Evolutionary conservation across 805 yeast species (phyloP).

Genomic region (Wickerhamiella alocasiicola): DNA sequence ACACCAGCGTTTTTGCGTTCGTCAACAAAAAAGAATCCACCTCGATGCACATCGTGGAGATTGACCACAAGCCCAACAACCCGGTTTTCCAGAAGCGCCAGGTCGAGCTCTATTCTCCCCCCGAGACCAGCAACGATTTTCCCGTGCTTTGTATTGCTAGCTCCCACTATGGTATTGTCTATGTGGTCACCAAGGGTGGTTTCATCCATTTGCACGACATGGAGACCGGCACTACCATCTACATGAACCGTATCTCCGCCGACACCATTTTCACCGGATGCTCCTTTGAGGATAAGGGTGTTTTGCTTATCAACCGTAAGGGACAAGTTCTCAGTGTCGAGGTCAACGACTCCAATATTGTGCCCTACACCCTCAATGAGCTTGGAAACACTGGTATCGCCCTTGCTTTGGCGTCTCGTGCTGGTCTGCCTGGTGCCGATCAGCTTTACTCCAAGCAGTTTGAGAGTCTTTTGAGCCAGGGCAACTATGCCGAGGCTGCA

Average conservation of each 20-base stretch:
- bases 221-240: conserved; percentile 83
- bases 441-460: conserved; percentile 82
- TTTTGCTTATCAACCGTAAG: conserved; percentile 81
- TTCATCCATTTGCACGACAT: conserved; percentile 91
- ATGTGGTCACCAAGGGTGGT: conserved; percentile 87
- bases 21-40: conserved; percentile 84
- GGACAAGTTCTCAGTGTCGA: conserved; percentile 94
- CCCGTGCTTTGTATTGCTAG: conserved; percentile 87
- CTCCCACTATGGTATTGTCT: conserved; percentile 72
- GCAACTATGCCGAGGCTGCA: conserved; percentile 87
- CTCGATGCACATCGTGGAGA: conserved; percentile 83
- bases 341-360: conserved; percentile 67
- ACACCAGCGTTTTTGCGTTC: conserved; percentile 81
- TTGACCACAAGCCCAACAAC: conserved; percentile 77
- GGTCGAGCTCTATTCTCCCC: conserved; percentile 90
- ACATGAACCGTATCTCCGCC: conserved; percentile 91
- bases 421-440: conserved; percentile 97
- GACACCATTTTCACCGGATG: conserved; percentile 90
- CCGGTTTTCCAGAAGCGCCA: conserved; percentile 82
- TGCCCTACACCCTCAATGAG: conserved; percentile 80
- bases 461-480: conserved; percentile 67
- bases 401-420: conserved; percentile 78
- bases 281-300: conserved; percentile 62
- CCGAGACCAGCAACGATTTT: conserved; percentile 91
- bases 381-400: conserved; percentile 81